A percentile compares a stretch with the other conserved stretches of the same genome.
Conservation (phyloP, 192 early-diverging fungal species). For the Coemansia sp. region DNA sequence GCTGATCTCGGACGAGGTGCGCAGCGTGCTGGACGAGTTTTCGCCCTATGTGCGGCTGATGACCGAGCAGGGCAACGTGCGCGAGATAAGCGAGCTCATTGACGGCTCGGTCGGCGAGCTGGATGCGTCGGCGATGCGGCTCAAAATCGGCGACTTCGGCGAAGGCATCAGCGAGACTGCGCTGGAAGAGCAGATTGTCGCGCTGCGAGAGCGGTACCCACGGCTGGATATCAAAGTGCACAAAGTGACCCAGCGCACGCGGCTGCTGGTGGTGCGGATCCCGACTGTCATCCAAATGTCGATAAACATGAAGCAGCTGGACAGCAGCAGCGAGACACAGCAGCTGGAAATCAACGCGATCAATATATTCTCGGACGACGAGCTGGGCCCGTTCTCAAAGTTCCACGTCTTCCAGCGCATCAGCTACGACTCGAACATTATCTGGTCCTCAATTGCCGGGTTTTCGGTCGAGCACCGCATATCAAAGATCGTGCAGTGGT, state of each 20-base stretch:
- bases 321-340: constrained; percentile 3
- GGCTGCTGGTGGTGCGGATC: constrained; percentile 35
- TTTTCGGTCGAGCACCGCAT: constrained; percentile 47
- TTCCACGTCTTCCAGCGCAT: constrained; percentile 44
- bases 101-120: constrained; percentile 34
- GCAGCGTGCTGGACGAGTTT: constrained; percentile 24
- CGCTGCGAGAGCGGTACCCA: constrained; percentile 25
- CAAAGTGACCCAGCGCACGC: constrained; percentile 21
- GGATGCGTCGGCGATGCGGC: constrained; percentile 43
- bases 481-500: constrained; percentile 45
- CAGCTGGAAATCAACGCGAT: constrained; percentile 33
- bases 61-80: constrained; percentile 31
- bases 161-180: constrained; percentile 22
- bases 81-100: constrained; percentile 19
- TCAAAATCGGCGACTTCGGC: constrained; percentile 42
- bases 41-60: constrained; percentile 38
- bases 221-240: constrained; percentile 16
- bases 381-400: constrained; percentile 28
- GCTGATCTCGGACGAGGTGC: constrained; percentile 38
- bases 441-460: constrained; percentile 44
- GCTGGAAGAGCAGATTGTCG: constrained; percentile 22
- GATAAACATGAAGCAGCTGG: constrained; percentile 29
- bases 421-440: constrained; percentile 36
- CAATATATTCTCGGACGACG: constrained; percentile 33
- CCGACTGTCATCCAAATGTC: constrained; percentile 43